Percentiles rank a stretch among this genome's conserved stretches.
Conservation (phyloP, 2,329 filamentous ascomycete genomes). For the Cryphonectria carpinicola region DNA sequence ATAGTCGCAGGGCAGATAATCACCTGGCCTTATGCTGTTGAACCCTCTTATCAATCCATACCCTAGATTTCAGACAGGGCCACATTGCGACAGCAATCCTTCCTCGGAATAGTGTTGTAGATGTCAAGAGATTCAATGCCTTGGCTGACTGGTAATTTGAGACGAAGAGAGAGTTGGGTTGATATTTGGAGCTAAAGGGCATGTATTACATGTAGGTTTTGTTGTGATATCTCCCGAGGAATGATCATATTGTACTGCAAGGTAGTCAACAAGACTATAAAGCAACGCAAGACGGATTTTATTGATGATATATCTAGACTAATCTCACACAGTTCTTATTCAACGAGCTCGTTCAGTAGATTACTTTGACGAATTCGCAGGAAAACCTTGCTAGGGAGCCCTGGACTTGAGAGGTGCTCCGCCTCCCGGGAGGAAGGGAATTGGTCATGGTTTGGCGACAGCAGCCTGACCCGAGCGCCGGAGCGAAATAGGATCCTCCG, state of each 20-base stretch:
- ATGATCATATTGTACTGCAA: neutral
- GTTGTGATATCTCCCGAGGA: neutral
- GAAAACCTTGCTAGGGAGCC: neutral
- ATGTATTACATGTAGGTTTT: neutral
- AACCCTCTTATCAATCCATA: neutral
- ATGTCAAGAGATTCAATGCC: neutral
- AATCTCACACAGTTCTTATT: no score
- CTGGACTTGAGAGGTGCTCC: neutral
- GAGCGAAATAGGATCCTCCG: neutral
- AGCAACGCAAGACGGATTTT: neutral
- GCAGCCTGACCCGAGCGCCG: neutral
- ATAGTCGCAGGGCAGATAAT: neutral
- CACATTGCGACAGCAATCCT: neutral
- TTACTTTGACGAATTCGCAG: neutral
- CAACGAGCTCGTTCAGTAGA: neutral
- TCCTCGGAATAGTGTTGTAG: neutral
- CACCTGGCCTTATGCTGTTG: neutral
- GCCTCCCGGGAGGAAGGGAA: neutral
- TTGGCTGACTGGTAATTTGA: neutral
- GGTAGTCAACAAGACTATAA: neutral
- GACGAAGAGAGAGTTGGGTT: neutral
- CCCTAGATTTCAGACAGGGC: neutral
- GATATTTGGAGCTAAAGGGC: neutral
- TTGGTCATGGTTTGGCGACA: neutral
- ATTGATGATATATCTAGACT: neutral